Evolutionary conservation across 805 yeast species (phyloP).

Genomic region (Candida hungchunana): DNA sequence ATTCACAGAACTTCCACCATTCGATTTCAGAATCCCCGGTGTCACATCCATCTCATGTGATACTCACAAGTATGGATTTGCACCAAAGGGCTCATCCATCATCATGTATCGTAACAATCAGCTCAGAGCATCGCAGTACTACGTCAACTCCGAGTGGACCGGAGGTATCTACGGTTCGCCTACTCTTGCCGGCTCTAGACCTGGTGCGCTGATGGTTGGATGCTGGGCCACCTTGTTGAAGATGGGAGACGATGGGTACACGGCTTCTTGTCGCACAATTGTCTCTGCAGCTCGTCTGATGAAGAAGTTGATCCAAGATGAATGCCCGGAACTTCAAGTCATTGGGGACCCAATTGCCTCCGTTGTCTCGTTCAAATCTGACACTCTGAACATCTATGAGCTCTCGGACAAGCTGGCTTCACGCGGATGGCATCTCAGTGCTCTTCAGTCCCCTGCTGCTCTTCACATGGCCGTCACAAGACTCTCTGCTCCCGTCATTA

Average conservation of each 20-base stretch:
- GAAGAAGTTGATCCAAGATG: constrained; percentile 41
- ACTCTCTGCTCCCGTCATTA: constrained; percentile 58
- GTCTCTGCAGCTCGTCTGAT: constrained; percentile 59
- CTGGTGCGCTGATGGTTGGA: constrained; percentile 96
- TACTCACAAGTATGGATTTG: constrained; percentile 98
- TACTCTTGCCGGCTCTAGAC: constrained; percentile 93
- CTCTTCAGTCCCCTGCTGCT: constrained; percentile 88
- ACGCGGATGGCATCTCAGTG: constrained; percentile 84
- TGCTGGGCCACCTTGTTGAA: constrained; percentile 92
- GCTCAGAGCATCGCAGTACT: constrained; percentile 79
- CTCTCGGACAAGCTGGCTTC: constrained; percentile 65
- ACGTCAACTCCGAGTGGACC: constrained; percentile 76
- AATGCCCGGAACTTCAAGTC: constrained; percentile 55
- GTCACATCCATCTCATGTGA: constrained; percentile 99
- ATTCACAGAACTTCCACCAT: constrained; percentile 39
- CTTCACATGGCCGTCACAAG: constrained; percentile 85
- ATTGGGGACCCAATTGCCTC: constrained; percentile 85
- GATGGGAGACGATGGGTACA: constrained; percentile 83
- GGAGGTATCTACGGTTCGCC: constrained; percentile 98
- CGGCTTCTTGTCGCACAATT: constrained; percentile 59
- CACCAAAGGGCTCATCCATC: constrained; percentile 93
- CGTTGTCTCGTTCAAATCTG: constrained; percentile 74
- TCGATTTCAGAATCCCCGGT: constrained; percentile 84
- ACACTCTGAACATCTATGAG: constrained; percentile 63
- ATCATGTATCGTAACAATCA: constrained; percentile 77